phyloP scores from a whole-genome alignment of 495 filamentous ascomycete genomes.

The Penicillium soppii region DNA sequence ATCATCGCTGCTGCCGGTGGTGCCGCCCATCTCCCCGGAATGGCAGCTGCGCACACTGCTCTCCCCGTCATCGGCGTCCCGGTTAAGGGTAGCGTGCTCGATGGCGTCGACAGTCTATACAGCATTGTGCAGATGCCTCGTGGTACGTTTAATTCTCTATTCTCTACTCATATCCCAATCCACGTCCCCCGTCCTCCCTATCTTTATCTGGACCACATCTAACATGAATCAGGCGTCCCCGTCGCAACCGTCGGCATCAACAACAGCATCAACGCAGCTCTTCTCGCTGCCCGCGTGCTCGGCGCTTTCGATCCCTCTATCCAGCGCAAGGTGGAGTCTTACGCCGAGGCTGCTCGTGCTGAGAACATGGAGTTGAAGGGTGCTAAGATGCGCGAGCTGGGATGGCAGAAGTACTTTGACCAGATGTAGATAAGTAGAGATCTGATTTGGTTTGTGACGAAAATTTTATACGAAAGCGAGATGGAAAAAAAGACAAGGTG shows the following conservation, averaged over 20 bases:
- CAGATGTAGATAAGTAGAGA: conserved; percentile 46
- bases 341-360: conserved; percentile 68
- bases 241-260: conserved; percentile 90
- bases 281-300: conserved; percentile 83
- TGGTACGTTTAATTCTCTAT: conserved; percentile 36
- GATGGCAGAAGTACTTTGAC: conserved; percentile 69
- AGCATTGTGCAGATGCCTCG: conserved; percentile 94
- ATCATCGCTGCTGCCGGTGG: conserved; percentile 96
- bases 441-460: neutral
- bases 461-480: conserved; percentile 1
- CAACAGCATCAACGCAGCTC: conserved; percentile 88
- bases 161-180: neutral
- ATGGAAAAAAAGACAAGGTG: neutral
- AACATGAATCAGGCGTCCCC: conserved; percentile 59
- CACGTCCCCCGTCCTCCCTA: neutral
- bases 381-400: conserved; percentile 51
- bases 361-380: conserved; percentile 57
- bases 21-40: conserved; percentile 88
- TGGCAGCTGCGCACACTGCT: conserved; percentile 82
- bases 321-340: conserved; percentile 62
- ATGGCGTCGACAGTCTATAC: conserved; percentile 85
- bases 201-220: neutral
- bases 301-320: conserved; percentile 62
- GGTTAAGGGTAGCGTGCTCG: conserved; percentile 79
- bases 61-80: conserved; percentile 93